Evolutionary conservation across 306 rosid species (phyloP).

Genomic region (Lathyrus aphaca): DNA sequence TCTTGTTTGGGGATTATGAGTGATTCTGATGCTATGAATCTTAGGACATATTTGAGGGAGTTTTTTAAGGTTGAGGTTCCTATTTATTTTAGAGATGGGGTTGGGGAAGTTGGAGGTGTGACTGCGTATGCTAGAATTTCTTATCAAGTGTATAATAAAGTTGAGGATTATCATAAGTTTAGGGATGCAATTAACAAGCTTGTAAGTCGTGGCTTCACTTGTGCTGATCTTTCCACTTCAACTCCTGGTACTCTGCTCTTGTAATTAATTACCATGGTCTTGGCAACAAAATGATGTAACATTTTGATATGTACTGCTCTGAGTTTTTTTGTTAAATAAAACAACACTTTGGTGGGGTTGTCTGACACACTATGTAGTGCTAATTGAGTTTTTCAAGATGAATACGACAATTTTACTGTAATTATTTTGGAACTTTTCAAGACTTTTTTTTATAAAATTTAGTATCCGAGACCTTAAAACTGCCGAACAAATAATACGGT

Average conservation of each 20-base stretch:
- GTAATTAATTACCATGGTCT: background rate
- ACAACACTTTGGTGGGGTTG: background rate
- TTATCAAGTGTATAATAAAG: constrained; percentile 83
- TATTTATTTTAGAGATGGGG: constrained; percentile 60
- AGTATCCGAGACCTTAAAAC: too few species aligned
- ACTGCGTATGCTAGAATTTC: constrained; percentile 93
- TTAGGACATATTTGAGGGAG: constrained; percentile 76
- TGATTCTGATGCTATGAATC: constrained; percentile 64
- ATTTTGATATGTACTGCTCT: too few species aligned
- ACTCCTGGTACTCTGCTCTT: background rate
- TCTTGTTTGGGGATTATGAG: constrained; percentile 62
- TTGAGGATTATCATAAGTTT: constrained; percentile 75
- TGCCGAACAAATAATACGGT: too few species aligned
- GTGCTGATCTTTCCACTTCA: constrained; percentile 52
- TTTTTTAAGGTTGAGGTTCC: constrained; percentile 80
- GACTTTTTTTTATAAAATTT: background rate
- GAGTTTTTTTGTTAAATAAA: background rate
- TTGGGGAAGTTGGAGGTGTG: constrained; percentile 52
- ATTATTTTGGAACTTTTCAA: background rate
- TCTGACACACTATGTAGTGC: background rate
- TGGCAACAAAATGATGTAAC: too few species aligned
- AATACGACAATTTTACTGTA: background rate
- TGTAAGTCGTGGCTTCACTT: constrained; percentile 64
- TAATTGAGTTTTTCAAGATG: background rate
- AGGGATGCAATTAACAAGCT: constrained; percentile 76